Percentiles rank a stretch among this genome's conserved stretches.
These are phyloP conservation scores for Cenchrus americanus DNA, from an alignment of 176 grass and related monocot species.

Conservation along the genomic window DNA sequence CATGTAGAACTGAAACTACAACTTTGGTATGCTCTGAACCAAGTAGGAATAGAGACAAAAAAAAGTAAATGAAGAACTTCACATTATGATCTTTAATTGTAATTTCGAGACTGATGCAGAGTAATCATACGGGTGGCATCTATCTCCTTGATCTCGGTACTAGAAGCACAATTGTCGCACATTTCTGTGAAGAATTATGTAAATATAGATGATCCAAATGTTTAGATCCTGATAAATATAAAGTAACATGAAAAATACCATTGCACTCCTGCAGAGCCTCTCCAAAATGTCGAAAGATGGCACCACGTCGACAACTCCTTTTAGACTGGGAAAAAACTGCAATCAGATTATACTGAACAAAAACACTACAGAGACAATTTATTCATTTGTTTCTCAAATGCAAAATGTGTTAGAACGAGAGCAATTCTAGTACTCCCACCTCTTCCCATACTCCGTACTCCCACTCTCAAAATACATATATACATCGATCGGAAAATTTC, in stretches of 20 bases:
- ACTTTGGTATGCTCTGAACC: slow-evolving; percentile 69
- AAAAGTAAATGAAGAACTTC: neutral
- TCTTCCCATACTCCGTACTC: too few relatives aligned
- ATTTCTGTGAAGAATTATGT: slow-evolving; percentile 42
- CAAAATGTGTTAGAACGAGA: slow-evolving; percentile 7
- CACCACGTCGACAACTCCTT: slow-evolving; percentile 71
- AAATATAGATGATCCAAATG: slow-evolving; percentile 12
- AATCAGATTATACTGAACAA: slow-evolving; percentile 24
- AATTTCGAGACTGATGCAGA: slow-evolving; percentile 21
- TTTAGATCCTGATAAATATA: slow-evolving; percentile 14
- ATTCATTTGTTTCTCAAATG: slow-evolving; percentile 7
- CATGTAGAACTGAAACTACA: slow-evolving; percentile 57
- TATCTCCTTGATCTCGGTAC: slow-evolving; percentile 50
- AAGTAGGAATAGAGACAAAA: slow-evolving; percentile 25
- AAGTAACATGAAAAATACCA: slow-evolving; percentile 52
- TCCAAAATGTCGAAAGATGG: slow-evolving; percentile 92
- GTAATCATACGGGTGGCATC: slow-evolving; percentile 50
- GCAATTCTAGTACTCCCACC: too few relatives aligned
- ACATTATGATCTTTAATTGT: slow-evolving; percentile 18
- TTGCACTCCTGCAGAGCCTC: slow-evolving; percentile 82
- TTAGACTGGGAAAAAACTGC: slow-evolving; percentile 60
- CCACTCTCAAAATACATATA: too few relatives aligned
- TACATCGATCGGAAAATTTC: too few relatives aligned
- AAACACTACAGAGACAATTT: neutral
- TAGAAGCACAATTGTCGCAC: slow-evolving; percentile 63